These are phyloP conservation scores for Calocybe gambosa DNA, from an alignment of 1,284 basidiomycete genomes.

Conservation along the genomic window DNA sequence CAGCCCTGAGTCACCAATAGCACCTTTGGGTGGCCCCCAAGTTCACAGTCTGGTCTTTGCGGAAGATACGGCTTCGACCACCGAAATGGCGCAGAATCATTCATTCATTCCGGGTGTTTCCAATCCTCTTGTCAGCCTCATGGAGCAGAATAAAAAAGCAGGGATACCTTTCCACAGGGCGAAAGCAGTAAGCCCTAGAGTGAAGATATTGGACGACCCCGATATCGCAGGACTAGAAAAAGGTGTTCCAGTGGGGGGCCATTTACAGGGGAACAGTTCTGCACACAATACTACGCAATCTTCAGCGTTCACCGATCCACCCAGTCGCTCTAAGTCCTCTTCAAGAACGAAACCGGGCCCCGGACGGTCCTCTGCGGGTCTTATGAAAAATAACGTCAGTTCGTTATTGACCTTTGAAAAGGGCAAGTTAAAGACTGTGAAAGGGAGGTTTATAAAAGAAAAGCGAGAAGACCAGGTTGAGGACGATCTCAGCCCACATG, in stretches of 20 bases:
- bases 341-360: conserved; percentile 37
- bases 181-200: conserved; percentile 43
- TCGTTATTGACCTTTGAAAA: conserved; percentile 46
- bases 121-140: neutral
- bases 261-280: conserved; percentile 21
- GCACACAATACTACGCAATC: neutral
- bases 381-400: conserved; percentile 31
- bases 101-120: neutral
- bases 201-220: conserved; percentile 41
- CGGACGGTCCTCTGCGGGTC: conserved; percentile 36
- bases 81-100: conserved; percentile 1
- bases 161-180: conserved; percentile 38
- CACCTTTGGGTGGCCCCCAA: neutral
- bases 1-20: neutral
- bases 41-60: neutral
- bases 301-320: conserved; percentile 9
- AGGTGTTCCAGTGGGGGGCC: conserved; percentile 43
- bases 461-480: neutral
- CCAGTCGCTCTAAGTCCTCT: conserved; percentile 8
- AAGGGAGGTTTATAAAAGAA: conserved; percentile 29
- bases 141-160: neutral
- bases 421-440: conserved; percentile 41
- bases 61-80: neutral
- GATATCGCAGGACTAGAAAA: conserved; percentile 26
- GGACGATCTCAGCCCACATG: conserved; percentile 1